These are phyloP conservation scores for Neurospora sp. DNA, from an alignment of 495 filamentous ascomycete genomes.

Conservation along the genomic window DNA sequence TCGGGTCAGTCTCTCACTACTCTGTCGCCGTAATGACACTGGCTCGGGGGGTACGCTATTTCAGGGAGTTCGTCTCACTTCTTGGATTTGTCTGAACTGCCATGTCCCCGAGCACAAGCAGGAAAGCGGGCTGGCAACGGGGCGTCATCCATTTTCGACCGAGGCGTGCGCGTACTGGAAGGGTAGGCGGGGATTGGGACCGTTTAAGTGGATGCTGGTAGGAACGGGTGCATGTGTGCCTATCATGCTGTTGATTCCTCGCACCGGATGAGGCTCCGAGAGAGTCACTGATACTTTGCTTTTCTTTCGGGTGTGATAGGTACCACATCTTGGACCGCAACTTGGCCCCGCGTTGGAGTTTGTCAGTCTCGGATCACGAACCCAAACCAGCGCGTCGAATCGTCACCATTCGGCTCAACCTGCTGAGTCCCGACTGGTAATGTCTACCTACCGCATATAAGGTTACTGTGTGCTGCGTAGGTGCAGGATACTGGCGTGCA, in stretches of 20 bases:
- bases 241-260: neutral
- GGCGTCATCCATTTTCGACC: neutral
- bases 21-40: neutral
- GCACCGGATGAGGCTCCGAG: neutral
- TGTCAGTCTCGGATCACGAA: neutral
- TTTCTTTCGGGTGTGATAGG: neutral
- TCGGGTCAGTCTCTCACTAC: neutral
- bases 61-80: neutral
- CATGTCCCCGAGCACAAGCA: neutral
- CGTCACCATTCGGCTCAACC: constrained; percentile 2
- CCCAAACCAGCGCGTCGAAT: neutral
- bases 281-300: neutral
- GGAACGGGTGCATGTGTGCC: neutral
- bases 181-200: neutral
- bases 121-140: neutral
- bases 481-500: neutral
- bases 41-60: neutral
- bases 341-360: neutral
- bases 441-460: constrained; percentile 18
- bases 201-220: neutral
- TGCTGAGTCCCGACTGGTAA: constrained; percentile 8
- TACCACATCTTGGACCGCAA: neutral
- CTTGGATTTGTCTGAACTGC: neutral
- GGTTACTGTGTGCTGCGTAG: constrained; percentile 13
- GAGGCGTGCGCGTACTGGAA: neutral